Base-by-base conservation (phyloP, 805 yeast species). In the Candida awuae region DNA sequence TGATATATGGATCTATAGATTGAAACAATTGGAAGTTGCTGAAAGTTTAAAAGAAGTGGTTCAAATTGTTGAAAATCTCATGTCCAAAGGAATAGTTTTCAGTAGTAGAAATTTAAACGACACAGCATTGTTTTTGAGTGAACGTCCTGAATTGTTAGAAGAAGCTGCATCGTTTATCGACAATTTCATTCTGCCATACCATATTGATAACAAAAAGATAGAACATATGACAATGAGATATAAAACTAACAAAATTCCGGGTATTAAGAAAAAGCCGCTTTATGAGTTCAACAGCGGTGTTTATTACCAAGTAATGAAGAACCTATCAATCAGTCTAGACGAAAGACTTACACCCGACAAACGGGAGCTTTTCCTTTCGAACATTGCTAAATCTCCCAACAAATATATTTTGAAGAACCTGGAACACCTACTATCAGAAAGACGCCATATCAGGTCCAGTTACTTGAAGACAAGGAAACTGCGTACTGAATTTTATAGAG, bases 1-100 rank as follows among this genome's bases (percentile, higher is more conserved):
- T 46, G 52, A 38, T 29, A 45, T 56, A 22, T 58, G 56, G 70
- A 49, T 45, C 29, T 63, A 43, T 41, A 46, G 56, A 46, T 42
- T 62, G 20, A 34, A 42, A 18, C 58, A 57, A 36, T 37, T 65
- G 25, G 43, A 47, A 22, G 53, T 53, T 31, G 50, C 59, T 10
- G 48, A 46, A 14, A 43, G 48, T 22, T 26, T 54, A 21, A 30
- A 19, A 8, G 49, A 49, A 12, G 29, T 57, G 5, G 38, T 45
- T 9, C 22, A 38, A 3, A 46, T 44, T 14, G 32, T 58, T 10
- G 48, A 49, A 2, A 34, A 34, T 8, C 40, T 59, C 20, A 38
- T 31, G 7, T 17, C 35, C 1, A 48, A 46, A 7, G 62, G 65
- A 2, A 50, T 61, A 30, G 29, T 53, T 3, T 43, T 62, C 19